These are phyloP conservation scores for Pseudonitzschia pungens DNA, from an alignment of 108 stramenopile genomes.

Conservation along the genomic window DNA sequence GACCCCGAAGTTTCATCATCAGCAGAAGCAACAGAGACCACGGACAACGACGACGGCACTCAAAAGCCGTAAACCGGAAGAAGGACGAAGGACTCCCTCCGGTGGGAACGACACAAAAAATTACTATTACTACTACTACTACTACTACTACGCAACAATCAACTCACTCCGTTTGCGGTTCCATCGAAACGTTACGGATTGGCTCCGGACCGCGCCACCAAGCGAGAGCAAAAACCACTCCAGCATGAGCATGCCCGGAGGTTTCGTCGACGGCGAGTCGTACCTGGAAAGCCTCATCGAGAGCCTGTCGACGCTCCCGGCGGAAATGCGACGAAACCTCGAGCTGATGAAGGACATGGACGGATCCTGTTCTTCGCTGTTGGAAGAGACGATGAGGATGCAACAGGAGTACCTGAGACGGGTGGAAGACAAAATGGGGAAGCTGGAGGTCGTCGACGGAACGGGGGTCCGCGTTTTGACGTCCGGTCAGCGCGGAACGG, in stretches of 20 bases:
- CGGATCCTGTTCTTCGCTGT: constrained; percentile 17
- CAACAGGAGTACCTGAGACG: constrained; percentile 37
- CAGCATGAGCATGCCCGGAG: neutral
- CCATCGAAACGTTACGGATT: too few relatives aligned
- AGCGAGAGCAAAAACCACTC: neutral
- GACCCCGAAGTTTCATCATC: too few relatives aligned
- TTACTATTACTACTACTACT: too few relatives aligned
- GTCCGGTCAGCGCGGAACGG: neutral
- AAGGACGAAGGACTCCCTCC: too few relatives aligned
- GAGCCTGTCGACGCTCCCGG: constrained; percentile 58
- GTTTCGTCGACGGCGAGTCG: constrained; percentile 52
- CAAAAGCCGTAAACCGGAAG: too few relatives aligned
- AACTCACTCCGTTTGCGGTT: too few relatives aligned
- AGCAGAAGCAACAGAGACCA: too few relatives aligned
- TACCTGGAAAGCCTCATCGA: constrained; percentile 82
- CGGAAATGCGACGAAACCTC: constrained; percentile 68
- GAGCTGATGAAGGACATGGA: constrained; percentile 70
- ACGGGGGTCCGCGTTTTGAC: constrained; percentile 38
- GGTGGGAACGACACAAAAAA: too few relatives aligned
- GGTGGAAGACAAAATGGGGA: constrained; percentile 39
- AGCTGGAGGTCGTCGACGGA: constrained; percentile 38
- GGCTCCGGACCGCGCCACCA: too few relatives aligned
- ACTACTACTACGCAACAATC: too few relatives aligned
- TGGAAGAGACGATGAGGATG: constrained; percentile 33
- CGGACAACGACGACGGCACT: too few relatives aligned